Conservation (phyloP, 805 yeast genomes). For the Clavispora santaluciae region DNA sequence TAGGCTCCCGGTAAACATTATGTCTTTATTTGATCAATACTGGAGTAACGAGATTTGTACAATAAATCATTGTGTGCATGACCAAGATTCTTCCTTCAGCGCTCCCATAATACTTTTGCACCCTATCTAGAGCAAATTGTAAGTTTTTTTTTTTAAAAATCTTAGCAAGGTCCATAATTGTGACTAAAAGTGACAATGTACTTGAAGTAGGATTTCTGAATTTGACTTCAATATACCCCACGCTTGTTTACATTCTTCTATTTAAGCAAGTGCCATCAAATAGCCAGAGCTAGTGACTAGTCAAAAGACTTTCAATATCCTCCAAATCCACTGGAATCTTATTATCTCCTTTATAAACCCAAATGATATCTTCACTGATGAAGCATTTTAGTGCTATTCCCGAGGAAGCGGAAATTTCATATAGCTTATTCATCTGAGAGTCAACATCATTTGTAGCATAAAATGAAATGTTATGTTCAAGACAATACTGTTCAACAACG, state of each 20-base stretch:
- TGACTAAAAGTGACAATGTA: no score
- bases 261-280: no score
- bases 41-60: background rate
- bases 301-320: slow-evolving; percentile 3
- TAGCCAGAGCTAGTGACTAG: no score
- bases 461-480: slow-evolving; percentile 42
- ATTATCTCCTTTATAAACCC: slow-evolving; percentile 32
- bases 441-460: slow-evolving; percentile 24
- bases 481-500: slow-evolving; percentile 60
- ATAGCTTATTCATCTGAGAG: slow-evolving; percentile 38
- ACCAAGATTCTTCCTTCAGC: background rate
- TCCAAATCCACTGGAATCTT: slow-evolving; percentile 37
- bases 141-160: background rate
- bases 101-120: no score
- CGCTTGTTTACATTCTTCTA: no score
- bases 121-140: no score
- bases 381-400: slow-evolving; percentile 41
- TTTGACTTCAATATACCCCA: no score
- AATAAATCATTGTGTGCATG: background rate
- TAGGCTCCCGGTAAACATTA: background rate
- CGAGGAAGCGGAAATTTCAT: slow-evolving; percentile 29
- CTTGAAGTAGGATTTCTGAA: no score
- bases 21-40: background rate
- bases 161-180: no score
- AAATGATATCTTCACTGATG: slow-evolving; percentile 64